Conservation (phyloP, 768 basidiomycete genomes). For the Mycena pura region DNA sequence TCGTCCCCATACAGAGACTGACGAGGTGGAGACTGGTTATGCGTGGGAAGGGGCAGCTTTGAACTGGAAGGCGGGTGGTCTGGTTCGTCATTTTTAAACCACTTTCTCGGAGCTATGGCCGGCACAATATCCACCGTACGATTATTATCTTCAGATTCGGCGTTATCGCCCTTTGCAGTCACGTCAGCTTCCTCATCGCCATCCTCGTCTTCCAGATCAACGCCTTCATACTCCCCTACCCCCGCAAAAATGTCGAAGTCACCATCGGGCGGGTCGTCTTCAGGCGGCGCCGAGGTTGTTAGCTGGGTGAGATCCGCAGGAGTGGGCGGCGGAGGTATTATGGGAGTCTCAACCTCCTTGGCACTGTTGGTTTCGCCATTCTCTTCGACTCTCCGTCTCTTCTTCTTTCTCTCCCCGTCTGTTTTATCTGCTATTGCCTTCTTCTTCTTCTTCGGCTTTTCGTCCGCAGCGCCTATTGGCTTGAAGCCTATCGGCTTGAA, state of each 20-base stretch:
- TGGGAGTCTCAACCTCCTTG: slow-evolving; percentile 31
- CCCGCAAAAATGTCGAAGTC: slow-evolving; percentile 89
- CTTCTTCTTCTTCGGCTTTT: slow-evolving; percentile 60
- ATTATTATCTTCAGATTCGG: slow-evolving; percentile 20
- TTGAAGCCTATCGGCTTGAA: slow-evolving; percentile 73
- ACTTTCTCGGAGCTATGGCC: slow-evolving; percentile 37
- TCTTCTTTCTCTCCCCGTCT: slow-evolving; percentile 64
- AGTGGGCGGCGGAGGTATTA: background rate
- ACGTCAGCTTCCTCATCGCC: slow-evolving; percentile 51
- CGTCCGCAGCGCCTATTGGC: slow-evolving; percentile 52
- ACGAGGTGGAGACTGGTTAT: slow-evolving; percentile 12
- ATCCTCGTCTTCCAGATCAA: slow-evolving; percentile 62
- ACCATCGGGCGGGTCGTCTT: slow-evolving; percentile 47
- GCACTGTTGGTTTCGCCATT: slow-evolving; percentile 33
- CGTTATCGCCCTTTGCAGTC: slow-evolving; percentile 13
- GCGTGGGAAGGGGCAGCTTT: slow-evolving; percentile 16
- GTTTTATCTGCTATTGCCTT: slow-evolving; percentile 45
- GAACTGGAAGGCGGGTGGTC: slow-evolving; percentile 19
- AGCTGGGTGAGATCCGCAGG: slow-evolving; percentile 14
- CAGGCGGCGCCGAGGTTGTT: slow-evolving; percentile 35
- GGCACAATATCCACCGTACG: slow-evolving; percentile 20
- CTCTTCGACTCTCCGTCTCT: slow-evolving; percentile 54
- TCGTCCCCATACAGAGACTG: slow-evolving; percentile 28
- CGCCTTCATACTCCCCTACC: slow-evolving; percentile 82
- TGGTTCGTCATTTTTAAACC: slow-evolving; percentile 55